Base-by-base conservation (phyloP, 768 basidiomycete species). In the Rhizopogon vulgaris region DNA sequence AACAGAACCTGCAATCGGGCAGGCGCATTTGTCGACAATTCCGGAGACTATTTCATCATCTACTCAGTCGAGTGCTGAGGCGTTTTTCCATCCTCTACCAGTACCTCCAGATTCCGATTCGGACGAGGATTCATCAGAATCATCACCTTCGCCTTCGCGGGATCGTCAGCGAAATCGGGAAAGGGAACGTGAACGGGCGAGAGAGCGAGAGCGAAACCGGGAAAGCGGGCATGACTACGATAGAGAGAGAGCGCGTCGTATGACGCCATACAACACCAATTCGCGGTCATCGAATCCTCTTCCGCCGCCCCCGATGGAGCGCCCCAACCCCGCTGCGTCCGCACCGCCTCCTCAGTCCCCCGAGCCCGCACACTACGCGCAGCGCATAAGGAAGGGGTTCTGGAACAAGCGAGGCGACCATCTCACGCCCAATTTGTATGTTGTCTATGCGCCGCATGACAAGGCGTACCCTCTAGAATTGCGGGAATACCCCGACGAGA, bases 371-470 rank as follows among this genome's bases (percentile, higher is more conserved):
- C 52, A 51, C 18, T 63, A 67, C 49, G 48, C 67, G 30, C 60
- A 54, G 54, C 69, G 73, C 52, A 48, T 72, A 8, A 82, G 85
- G 17, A 67, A 67, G 32, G 87, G 87, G 1, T 80, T 71, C 57
- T 90, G 87, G 87, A 90, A 90, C 57, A 62, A 76, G n/a, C 79
- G 86, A 1, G 87, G 87, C 0, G 87, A 90, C 62, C 79, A 87
- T 57, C 73, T 85, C 46, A 84, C 82, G 18, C 48, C 63, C 18
- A 66, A 71, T 17, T 74, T 75, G 42, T 83, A 70, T 58, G 71
- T 87, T 56, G 85, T 90, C 28, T 87, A 83, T 51, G 85, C 84
- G 7, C 87, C 87, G 1, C 66, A 63, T 0, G 65, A 73, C 7
- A 63, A 66, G 41, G 73, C 76, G n/a, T 82, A 82, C 58, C 87